Conservation (phyloP, 1,284 basidiomycete species). For the Crocinoboletus sp. region DNA sequence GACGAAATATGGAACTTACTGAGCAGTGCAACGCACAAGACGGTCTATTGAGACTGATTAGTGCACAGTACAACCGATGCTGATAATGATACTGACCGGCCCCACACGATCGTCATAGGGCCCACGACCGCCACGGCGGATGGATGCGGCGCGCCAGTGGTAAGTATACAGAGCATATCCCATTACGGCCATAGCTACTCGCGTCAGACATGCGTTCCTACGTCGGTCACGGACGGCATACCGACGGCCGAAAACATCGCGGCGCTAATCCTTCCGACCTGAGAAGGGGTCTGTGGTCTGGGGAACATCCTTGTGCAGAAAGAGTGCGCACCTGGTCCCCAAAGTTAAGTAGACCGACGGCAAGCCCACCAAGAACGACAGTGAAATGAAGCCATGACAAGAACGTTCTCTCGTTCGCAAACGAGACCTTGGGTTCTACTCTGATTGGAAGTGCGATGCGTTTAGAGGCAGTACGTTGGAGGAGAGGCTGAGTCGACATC, state of each 20-base stretch:
- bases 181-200: constrained; percentile 92
- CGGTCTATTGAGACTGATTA: constrained; percentile 50
- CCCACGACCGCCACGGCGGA: constrained; percentile 86
- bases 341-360: constrained; percentile 97
- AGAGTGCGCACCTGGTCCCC: constrained; percentile 74
- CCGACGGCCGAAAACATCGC: constrained; percentile 92
- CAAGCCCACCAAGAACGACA: constrained; percentile 89
- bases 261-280: constrained; percentile 90
- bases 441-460: constrained; percentile 93
- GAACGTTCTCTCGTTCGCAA: constrained; percentile 94
- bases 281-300: constrained; percentile 5
- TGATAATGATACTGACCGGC: constrained; percentile 47
- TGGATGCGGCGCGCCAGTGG: constrained; percentile 94
- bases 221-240: constrained; percentile 36
- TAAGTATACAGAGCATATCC: constrained; percentile 93
- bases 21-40: constrained; percentile 82
- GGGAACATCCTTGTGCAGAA: background rate
- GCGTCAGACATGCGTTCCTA: constrained; percentile 8
- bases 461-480: constrained; percentile 94
- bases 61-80: constrained; percentile 4
- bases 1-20: constrained; percentile 43
- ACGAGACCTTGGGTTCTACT: constrained; percentile 93
- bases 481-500: constrained; percentile 96
- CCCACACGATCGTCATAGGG: constrained; percentile 98
- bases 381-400: constrained; percentile 97